Evolutionary conservation across 805 yeast genomes (phyloP), one percentile per base, ranked within the genome.

Genomic region (Schwanniomyces polymorphus): DNA sequence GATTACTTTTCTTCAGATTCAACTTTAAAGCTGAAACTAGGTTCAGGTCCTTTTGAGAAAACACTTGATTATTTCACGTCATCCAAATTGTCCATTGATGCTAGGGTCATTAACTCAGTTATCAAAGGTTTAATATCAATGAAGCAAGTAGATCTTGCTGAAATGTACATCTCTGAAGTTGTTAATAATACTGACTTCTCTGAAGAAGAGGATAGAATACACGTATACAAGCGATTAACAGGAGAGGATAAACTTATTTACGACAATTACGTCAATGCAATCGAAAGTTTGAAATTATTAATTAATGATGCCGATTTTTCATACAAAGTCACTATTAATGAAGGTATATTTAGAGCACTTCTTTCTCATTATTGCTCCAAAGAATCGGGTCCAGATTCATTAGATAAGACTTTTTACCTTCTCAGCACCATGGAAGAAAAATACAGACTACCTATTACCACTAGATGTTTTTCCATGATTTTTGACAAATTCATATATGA

Each of bases 361-460:
- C 40, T 66, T 27, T 25, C 48, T 31, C 23, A 50, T 29, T 52
- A 54, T 48, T 53, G 61, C 43, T 33, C 39, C 9, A 27, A 47
- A 25, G 23, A 33, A 37, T 23, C 41, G 14, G n/a, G 25, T 17
- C 18, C 51, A 2, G 38, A 44, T 1, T 27, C 48, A 11, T 55
- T 59, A 27, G 44, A 45, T 11, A 47, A 51, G 16, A 46, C 56
- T 11, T n/a, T 39, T 10, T 35, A 43, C 6, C 31, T 64, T 4
- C 38, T 67, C 10, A 40, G 48, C 17, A 43, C 51, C 17, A 57
- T 61, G 54, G 63, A 61, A 25, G 38, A 42, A 6, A 41, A 47
- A n/a, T 58, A 53, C 39, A 50, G 50, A n/a, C 43, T 70, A 9
- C 75, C 75, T 1, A 45, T 64, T 9, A 63, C 72, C n/a, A 64